Conservation (phyloP, 169 alveolate species). For the Plasmodium gonderi region DNA sequence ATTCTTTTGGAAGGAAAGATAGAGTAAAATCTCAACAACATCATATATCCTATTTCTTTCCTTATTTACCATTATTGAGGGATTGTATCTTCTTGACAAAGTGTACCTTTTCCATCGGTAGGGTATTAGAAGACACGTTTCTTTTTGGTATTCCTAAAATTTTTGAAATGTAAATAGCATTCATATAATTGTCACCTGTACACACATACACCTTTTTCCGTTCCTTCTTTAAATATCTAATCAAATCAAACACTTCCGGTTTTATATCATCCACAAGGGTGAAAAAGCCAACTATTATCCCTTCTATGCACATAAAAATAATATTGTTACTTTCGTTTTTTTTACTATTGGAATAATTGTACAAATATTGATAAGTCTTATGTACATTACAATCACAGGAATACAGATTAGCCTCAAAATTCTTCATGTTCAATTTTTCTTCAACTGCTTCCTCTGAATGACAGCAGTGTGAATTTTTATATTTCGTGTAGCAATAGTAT, state of each 20-base stretch:
- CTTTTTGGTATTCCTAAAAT: constrained; percentile 52
- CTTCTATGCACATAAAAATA: constrained; percentile 72
- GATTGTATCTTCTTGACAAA: constrained; percentile 61
- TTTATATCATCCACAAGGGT: constrained; percentile 58
- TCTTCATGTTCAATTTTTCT: constrained; percentile 35
- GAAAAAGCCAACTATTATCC: constrained; percentile 62
- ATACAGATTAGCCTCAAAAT: constrained; percentile 35
- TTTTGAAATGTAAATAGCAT: constrained; percentile 67
- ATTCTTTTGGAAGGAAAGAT: background rate
- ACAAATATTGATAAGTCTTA: constrained; percentile 65
- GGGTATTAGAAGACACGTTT: constrained; percentile 50
- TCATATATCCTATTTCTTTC: background rate
- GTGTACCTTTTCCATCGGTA: constrained; percentile 69
- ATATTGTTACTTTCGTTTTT: constrained; percentile 67
- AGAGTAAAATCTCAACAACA: background rate
- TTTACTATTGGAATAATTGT: constrained; percentile 63
- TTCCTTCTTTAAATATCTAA: constrained; percentile 21
- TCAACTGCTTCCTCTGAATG: background rate
- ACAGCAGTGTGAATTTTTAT: constrained; percentile 44
- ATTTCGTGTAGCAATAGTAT: constrained; percentile 51
- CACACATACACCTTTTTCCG: constrained; percentile 60
- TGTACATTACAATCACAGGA: constrained; percentile 73
- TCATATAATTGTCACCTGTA: constrained; percentile 68
- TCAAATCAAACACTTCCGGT: constrained; percentile 63
- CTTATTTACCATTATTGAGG: constrained; percentile 41